Percentiles rank a stretch among this genome's conserved stretches.
Conservation (phyloP, 192 early-diverging fungal species). For the Umbelopsis sp. region DNA sequence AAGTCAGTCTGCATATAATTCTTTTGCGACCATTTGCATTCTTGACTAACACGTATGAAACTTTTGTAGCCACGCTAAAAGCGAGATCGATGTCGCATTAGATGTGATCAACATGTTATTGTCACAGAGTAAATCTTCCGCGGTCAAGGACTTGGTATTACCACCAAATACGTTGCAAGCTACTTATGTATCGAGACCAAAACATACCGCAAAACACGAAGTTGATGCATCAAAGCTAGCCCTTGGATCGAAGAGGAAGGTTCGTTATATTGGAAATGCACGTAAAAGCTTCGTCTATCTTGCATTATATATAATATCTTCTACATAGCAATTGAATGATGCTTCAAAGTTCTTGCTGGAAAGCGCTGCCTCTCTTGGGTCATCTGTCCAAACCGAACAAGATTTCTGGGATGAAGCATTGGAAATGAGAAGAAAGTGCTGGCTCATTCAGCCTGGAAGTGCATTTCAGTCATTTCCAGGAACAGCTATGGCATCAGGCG, state of each 20-base stretch:
- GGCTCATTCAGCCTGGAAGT: constrained; percentile 36
- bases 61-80: constrained; percentile 31
- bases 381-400: constrained; percentile 34
- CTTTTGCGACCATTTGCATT: background rate
- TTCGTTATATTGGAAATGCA: background rate
- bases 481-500: background rate
- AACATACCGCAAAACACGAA: constrained; percentile 28
- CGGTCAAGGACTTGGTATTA: constrained; percentile 32
- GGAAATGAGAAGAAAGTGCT: constrained; percentile 32
- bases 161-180: constrained; percentile 35
- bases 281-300: background rate
- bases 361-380: constrained; percentile 22
- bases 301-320: background rate
- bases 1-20: background rate
- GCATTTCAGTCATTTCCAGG: background rate
- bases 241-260: constrained; percentile 38
- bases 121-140: background rate
- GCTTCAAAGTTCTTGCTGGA: constrained; percentile 32
- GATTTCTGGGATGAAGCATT: constrained; percentile 43
- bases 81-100: constrained; percentile 43
- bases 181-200: constrained; percentile 42
- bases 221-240: constrained; percentile 32
- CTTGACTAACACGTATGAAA: background rate
- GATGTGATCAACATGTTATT: constrained; percentile 40
- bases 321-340: constrained; percentile 33